Evolutionary conservation across 2,329 filamentous ascomycete genomes (phyloP).

Genomic region (Bipolaris cookei): DNA sequence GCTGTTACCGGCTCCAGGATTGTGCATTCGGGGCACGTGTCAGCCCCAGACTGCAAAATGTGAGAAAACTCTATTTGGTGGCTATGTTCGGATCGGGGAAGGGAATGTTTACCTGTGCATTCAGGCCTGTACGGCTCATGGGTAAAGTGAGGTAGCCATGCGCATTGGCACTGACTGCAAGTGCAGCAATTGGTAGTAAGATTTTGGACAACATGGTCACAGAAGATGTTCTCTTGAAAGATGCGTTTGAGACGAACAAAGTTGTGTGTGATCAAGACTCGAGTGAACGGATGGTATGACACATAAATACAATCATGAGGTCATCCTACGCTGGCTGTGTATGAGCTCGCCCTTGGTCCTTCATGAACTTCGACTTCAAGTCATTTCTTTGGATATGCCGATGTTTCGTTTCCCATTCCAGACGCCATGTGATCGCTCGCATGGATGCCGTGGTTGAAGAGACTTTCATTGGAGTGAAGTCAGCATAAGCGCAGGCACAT

Average conservation of each 20-base stretch:
- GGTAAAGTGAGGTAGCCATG: constrained; percentile 44
- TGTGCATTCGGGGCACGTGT: constrained; percentile 46
- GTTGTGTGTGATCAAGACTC: background rate
- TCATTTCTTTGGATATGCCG: background rate
- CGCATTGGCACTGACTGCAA: constrained; percentile 30
- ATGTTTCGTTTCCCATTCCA: background rate
- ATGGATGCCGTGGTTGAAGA: background rate
- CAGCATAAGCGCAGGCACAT: background rate
- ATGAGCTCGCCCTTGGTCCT: background rate
- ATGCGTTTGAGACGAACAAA: background rate
- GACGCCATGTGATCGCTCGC: background rate
- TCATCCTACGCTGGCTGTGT: constrained; percentile 1
- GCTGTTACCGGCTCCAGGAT: constrained; percentile 44
- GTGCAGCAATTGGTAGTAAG: constrained; percentile 21
- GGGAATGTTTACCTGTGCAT: constrained; percentile 32
- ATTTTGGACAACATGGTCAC: constrained; percentile 28
- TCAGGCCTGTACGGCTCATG: constrained; percentile 45
- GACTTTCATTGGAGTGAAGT: constrained; percentile 12
- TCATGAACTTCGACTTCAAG: background rate
- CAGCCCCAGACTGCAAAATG: constrained; percentile 27
- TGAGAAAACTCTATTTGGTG: background rate
- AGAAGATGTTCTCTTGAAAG: background rate
- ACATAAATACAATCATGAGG: background rate
- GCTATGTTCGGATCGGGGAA: too few relatives aligned
- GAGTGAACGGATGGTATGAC: background rate